These are phyloP conservation scores for Leccinum colubrinum DNA, from an alignment of 1,284 basidiomycete species.

Conservation along the genomic window DNA sequence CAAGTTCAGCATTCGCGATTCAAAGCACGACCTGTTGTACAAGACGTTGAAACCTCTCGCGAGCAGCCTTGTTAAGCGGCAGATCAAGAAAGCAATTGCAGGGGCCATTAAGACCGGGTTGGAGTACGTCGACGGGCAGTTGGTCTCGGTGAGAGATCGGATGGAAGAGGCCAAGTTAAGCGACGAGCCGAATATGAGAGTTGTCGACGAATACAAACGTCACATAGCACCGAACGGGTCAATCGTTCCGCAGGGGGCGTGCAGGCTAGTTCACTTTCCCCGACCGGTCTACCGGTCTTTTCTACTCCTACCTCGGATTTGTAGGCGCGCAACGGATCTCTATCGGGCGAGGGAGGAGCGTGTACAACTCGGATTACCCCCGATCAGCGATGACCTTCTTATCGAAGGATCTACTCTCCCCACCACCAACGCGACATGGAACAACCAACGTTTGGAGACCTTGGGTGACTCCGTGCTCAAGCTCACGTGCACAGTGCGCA, in stretches of 20 bases:
- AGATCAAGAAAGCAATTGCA: constrained; percentile 82
- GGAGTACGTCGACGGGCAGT: constrained; percentile 85
- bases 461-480: constrained; percentile 83
- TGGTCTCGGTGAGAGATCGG: constrained; percentile 75
- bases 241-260: constrained; percentile 54
- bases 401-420: constrained; percentile 76
- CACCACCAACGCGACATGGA: constrained; percentile 56
- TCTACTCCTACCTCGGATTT: constrained; percentile 61
- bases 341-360: constrained; percentile 57
- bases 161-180: constrained; percentile 67
- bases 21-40: constrained; percentile 91
- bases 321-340: constrained; percentile 59
- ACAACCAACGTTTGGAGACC: constrained; percentile 82
- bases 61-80: constrained; percentile 84
- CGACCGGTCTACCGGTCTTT: constrained; percentile 48
- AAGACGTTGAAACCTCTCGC: constrained; percentile 78
- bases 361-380: constrained; percentile 54
- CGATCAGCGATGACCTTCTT: constrained; percentile 54
- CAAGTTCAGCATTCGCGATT: constrained; percentile 89
- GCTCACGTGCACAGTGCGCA: constrained; percentile 68
- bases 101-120: constrained; percentile 79
- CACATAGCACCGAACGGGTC: constrained; percentile 31
- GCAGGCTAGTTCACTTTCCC: constrained; percentile 50
- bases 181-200: constrained; percentile 41
- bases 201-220: constrained; percentile 16